Evolutionary conservation across 2,329 filamentous ascomycete genomes (phyloP).

Genomic region (Hypoxylon sp.): DNA sequence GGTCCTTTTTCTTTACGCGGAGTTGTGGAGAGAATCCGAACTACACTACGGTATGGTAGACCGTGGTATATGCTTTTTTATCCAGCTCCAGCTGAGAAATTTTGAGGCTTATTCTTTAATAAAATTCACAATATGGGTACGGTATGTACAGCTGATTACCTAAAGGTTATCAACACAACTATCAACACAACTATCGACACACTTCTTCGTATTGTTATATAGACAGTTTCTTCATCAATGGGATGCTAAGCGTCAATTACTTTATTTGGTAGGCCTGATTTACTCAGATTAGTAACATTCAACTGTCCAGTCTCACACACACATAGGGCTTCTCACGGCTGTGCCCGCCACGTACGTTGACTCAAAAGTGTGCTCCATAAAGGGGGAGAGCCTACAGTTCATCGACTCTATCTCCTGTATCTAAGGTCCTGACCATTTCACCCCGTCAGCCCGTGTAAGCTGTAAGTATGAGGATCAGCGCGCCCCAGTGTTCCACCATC

Average conservation of each 20-base stretch:
- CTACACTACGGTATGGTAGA: not conserved
- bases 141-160: not conserved
- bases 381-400: not conserved
- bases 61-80: not conserved
- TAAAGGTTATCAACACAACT: too few relatives aligned
- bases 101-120: not conserved
- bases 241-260: not conserved
- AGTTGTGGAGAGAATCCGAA: slow-evolving; percentile 22
- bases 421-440: not conserved
- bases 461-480: slow-evolving; percentile 48
- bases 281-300: too few relatives aligned
- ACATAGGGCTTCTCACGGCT: not conserved
- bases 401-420: not conserved
- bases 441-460: slow-evolving; percentile 35
- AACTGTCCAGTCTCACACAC: too few relatives aligned
- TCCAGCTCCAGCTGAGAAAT: slow-evolving; percentile 6
- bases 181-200: not conserved
- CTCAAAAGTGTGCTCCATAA: not conserved
- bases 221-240: not conserved
- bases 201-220: not conserved
- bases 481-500: slow-evolving; percentile 46
- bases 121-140: not conserved
- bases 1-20: not conserved
- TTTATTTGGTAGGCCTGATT: not conserved
- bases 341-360: not conserved